Conservation (phyloP, 1,139 yeast species). For the Ogataea hybrid region DNA sequence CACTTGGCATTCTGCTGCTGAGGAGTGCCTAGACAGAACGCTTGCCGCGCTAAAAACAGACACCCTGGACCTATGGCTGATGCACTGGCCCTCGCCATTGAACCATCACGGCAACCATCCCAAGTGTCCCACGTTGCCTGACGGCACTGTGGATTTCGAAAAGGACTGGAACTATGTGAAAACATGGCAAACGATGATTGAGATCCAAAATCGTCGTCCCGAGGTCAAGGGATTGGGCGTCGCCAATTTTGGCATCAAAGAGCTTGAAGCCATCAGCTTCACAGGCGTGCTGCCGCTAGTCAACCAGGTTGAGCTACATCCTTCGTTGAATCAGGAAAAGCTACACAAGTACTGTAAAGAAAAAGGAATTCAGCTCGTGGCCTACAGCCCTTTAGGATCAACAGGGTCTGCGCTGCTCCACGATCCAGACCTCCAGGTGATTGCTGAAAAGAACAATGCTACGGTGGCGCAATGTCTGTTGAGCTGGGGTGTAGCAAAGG, state of each 20-base stretch:
- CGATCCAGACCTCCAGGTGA: slow-evolving; percentile 37
- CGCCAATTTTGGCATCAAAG: slow-evolving; percentile 48
- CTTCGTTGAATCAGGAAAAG: slow-evolving; percentile 51
- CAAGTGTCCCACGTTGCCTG: slow-evolving; percentile 17
- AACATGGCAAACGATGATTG: slow-evolving; percentile 48
- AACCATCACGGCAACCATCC: slow-evolving; percentile 25
- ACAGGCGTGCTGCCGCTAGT: slow-evolving; percentile 45
- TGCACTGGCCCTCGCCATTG: slow-evolving; percentile 46
- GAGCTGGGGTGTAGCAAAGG: slow-evolving; percentile 45
- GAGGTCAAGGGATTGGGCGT: slow-evolving; percentile 55
- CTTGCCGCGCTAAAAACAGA: slow-evolving; percentile 38
- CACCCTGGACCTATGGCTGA: slow-evolving; percentile 45
- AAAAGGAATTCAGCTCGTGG: slow-evolving; percentile 47
- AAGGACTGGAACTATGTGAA: slow-evolving; percentile 32
- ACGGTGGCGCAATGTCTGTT: slow-evolving; percentile 45
- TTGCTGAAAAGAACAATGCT: slow-evolving; percentile 45
- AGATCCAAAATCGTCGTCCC: slow-evolving; percentile 34
- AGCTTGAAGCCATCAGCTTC: slow-evolving; percentile 43
- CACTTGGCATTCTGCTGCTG: slow-evolving; percentile 25
- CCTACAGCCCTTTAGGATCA: slow-evolving; percentile 63
- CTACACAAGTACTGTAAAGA: slow-evolving; percentile 42
- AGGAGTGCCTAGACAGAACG: slow-evolving; percentile 27
- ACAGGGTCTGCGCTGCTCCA: slow-evolving; percentile 50
- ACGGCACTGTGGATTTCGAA: slow-evolving; percentile 27
- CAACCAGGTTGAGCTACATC: slow-evolving; percentile 60